Conservation (phyloP, 257 asterid genomes). For the Solanum gandarillasii region DNA sequence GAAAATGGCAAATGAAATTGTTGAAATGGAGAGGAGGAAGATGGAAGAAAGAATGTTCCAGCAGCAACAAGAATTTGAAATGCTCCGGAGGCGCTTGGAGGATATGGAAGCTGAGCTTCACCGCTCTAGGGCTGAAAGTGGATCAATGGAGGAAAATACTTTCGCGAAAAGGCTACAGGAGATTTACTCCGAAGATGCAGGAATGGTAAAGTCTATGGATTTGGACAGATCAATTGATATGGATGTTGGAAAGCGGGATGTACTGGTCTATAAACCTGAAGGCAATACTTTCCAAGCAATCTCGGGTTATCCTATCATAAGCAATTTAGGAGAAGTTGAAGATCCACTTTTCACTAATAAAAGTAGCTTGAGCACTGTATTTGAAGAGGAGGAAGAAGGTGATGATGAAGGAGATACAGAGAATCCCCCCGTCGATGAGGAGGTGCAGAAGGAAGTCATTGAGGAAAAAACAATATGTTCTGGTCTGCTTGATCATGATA, state of each 20-base stretch:
- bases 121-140: constrained; percentile 35
- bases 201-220: constrained; percentile 97
- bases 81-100: constrained; percentile 59
- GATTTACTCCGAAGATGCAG: constrained; percentile 47
- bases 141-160: constrained; percentile 39
- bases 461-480: constrained; percentile 53
- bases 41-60: constrained; percentile 55
- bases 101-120: constrained; percentile 57
- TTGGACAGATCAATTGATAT: constrained; percentile 62
- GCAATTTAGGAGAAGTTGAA: constrained; percentile 24
- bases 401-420: constrained; percentile 37
- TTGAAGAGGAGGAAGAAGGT: constrained; percentile 65
- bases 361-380: constrained; percentile 63
- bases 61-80: constrained; percentile 62
- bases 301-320: constrained; percentile 14
- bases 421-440: constrained; percentile 33
- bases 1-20: constrained; percentile 50
- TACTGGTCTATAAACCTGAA: constrained; percentile 15
- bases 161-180: constrained; percentile 51
- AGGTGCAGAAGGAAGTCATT: constrained; percentile 69
- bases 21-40: constrained; percentile 66
- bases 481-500: neutral
- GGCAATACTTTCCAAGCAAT: constrained; percentile 5
- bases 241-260: constrained; percentile 31
- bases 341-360: constrained; percentile 26